Percentiles rank a stretch among this genome's conserved stretches.
These are phyloP conservation scores for Closterium sp. DNA, from an alignment of 139 green algal genomes.

Conservation along the genomic window DNA sequence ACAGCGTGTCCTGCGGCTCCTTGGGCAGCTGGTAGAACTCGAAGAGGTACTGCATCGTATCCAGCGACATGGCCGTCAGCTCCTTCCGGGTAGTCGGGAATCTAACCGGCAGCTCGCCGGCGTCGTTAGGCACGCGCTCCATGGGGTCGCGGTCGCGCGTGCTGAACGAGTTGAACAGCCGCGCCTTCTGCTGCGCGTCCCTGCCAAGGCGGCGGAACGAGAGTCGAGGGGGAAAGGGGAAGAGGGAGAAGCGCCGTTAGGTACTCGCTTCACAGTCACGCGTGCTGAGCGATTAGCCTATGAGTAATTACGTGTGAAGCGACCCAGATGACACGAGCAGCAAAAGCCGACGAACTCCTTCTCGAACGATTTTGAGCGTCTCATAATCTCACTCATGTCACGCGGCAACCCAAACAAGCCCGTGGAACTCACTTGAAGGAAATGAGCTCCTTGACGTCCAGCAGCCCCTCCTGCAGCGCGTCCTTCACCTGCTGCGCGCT, in stretches of 20 bases:
- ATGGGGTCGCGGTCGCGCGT: not conserved
- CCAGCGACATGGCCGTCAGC: not conserved
- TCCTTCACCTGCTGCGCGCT: slow-evolving; percentile 4
- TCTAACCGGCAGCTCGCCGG: not conserved
- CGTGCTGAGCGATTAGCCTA: too few relatives aligned
- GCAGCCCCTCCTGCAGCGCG: not conserved
- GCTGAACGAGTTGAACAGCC: slow-evolving; percentile 14
- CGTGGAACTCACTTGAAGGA: not conserved
- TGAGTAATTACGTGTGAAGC: too few relatives aligned
- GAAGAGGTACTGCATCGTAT: not conserved
- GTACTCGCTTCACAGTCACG: not conserved
- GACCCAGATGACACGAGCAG: too few relatives aligned
- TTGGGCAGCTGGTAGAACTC: not conserved
- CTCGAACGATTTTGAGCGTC: too few relatives aligned
- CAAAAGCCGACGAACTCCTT: too few relatives aligned
- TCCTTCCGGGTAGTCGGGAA: not conserved
- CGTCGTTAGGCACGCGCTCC: slow-evolving; percentile 6
- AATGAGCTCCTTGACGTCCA: slow-evolving; percentile 7
- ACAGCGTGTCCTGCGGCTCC: not conserved
- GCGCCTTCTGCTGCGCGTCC: slow-evolving; percentile 4
- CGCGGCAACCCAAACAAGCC: too few relatives aligned
- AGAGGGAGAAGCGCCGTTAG: not conserved
- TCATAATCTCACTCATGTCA: too few relatives aligned
- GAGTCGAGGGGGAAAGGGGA: not conserved
- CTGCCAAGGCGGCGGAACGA: not conserved